Base-by-base conservation (phyloP, 805 yeast species). In the Lipomyces japonicus region DNA sequence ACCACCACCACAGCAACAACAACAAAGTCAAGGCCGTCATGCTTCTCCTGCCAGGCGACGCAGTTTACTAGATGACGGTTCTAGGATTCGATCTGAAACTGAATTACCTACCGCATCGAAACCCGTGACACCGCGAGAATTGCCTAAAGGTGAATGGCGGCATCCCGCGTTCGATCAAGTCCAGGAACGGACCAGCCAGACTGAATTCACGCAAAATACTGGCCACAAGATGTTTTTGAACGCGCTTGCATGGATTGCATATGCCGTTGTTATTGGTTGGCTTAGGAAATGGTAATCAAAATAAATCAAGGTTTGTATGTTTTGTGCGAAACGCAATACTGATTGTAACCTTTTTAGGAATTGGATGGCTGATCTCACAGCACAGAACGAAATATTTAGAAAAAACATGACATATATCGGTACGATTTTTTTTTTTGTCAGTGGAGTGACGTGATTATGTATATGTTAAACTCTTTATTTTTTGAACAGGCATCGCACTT, bases 91-190 rank as follows among this genome's bases (percentile, higher is more conserved):
- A 32, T 32, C 21, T 36, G 12, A 6, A 22, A 23, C 32, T 14
- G 44, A 37, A 9, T 25, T 25, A 14, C 50, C 50, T 4, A 53
- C 53, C 16, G 48, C 48, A 6, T 35, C 53, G 37, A 30, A 35
- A 22, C 47, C 51, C 2, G 46, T 40, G 19, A 45, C 57, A n/a
- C 53, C 56, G 21, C 19, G 14, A 3, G 51, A 49, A 10, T 31
- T 45, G 3, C 63, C 63, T 9, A 59, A 48, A 4, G 63, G 63
- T 9, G 31, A 39, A 51, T 59, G 63, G 63, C 44, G 57, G 16
- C 63, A 59, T 46, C 63, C 63, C 3, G 51, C 61, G 5, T 50
- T 59, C 25, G 58, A 53, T 30, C 53, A 46, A 18, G 31, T 57
- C 12, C 59, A 59, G 23, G 19, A 39, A 14, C 50, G 63, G 19